Base-by-base conservation (phyloP, 2,329 filamentous ascomycete species). In the Paraconiothyrium sp. region DNA sequence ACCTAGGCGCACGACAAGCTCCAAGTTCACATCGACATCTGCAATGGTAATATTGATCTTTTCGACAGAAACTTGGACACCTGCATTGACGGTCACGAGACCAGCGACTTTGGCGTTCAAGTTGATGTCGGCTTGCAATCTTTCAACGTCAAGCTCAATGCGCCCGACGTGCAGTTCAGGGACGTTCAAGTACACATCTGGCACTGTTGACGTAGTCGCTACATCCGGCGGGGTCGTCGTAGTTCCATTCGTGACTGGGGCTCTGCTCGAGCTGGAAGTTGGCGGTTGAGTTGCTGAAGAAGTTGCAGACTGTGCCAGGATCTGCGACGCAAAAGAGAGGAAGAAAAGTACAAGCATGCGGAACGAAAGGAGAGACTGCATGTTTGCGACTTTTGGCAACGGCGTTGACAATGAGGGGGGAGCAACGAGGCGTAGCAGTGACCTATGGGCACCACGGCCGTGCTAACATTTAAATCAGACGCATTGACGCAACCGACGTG, bases 11-110 rank as follows among this genome's bases (percentile, higher is more conserved):
- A 89, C 85, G 57, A 88, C 81, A 7, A 89, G 80, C 62, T 89
- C 86, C 22, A 89, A 79, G 64, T 89, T 76, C 1, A 85, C 87
- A 30, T 85, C 80, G 6, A 89, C 85, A 65, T 89, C 86, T 13
- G 83, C 79, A 60, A 89, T 89, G 20, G 86, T 88, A 69, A 89
- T 83, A 75, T 88, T 89, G 70, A 89, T 79, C 67, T 83, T 81
- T 61, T 82, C 71, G 14, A 85, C 77, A 0, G 76, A 77, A 16
- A 84, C 76, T 30, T 78, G 74, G 7, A 85, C 82, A 58, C 83
- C 83, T 0, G 83, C 83, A 63, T 85, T 85, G 67, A 85, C 74
- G 13, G 74, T 75, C 4, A 89, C 87, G 1, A 89, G 80, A 46
- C 81, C 83, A 14, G 87, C 86, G n/a, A 89, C 81, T 62, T 86